Evolutionary conservation across 2,329 filamentous ascomycete species (phyloP), one percentile per base, ranked within the genome.

Genomic region (Dactylella cylindrospora): DNA sequence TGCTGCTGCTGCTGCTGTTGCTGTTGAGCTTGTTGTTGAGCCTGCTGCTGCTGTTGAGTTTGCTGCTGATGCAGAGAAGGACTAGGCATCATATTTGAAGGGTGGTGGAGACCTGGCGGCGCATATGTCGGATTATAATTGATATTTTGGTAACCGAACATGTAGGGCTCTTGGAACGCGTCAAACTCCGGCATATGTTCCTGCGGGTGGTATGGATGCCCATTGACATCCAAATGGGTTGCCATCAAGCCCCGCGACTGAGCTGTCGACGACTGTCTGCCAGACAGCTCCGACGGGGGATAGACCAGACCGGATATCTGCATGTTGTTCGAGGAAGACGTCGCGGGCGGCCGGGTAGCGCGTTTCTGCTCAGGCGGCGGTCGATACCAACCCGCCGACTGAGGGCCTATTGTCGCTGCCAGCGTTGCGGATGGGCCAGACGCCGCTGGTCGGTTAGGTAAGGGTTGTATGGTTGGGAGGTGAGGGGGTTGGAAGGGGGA

Each of bases 11-110:
- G 59, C 28, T 66, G 65, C 49, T 67, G 66, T 23, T 57, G 59
- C 36, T 64, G 65, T 33, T 46, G 51, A 17, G 44, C 49, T 5
- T 51, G 61, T n/a, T 57, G 54, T n/a, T 51, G 61, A 10, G 28
- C 35, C 22, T 65, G 53, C 22, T 61, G 61, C 9, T 57, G 54
- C 4, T 46, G 59, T 15, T 67, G 66, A 32, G 66, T 67, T 29
- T 69, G 67, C 28, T 67, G 67, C 25, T 66, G 66, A 39, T 67
- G 67, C 29, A 59, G 47, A 25, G 57, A 62, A 1, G 49, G 57
- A 41, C 38, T 62, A 8, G 49, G 57, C 57, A 62, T 62, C 57
- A 62, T 62, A 35, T 49, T 54, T 20, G 57, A 62, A 25, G 57
- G 49, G 26, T 62, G 57, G 13, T 62, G 57, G 15, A 62, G 43